Conservation (phyloP, 306 rosid genomes). For the Rosa lucieae region DNA sequence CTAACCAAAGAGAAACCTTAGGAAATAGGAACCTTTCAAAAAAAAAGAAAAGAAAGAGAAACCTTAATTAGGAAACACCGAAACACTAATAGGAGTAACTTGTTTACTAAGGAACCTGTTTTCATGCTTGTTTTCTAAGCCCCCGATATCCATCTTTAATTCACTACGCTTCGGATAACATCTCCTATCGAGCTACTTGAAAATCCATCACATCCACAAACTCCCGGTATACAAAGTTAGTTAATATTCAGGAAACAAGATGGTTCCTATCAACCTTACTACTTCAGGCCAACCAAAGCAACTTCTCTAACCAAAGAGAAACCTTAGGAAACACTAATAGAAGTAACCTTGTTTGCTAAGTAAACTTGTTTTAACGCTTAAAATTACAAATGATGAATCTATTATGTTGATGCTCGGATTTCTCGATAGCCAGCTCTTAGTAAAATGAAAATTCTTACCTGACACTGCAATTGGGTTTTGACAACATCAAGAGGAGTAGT, state of each 20-base stretch:
- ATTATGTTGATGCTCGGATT: not conserved
- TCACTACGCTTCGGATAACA: slow-evolving; percentile 35
- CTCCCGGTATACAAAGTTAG: slow-evolving; percentile 34
- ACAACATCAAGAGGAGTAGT: slow-evolving; percentile 86
- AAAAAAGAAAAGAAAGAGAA: too few relatives aligned
- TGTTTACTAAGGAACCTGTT: too few relatives aligned
- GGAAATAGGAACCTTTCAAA: too few relatives aligned
- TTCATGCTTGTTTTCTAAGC: not conserved
- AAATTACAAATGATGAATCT: too few relatives aligned
- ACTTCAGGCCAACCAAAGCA: too few relatives aligned
- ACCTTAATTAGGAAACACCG: too few relatives aligned
- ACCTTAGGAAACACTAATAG: not conserved
- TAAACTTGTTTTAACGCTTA: too few relatives aligned
- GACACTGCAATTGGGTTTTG: slow-evolving; percentile 83
- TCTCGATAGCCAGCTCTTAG: not conserved
- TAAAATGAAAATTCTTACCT: slow-evolving; percentile 38
- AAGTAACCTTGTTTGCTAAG: not conserved
- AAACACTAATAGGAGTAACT: too few relatives aligned
- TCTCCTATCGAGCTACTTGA: slow-evolving; percentile 44
- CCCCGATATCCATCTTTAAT: slow-evolving; percentile 51
- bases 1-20: not conserved
- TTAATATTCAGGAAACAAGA: slow-evolving; percentile 3
- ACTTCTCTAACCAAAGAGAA: not conserved
- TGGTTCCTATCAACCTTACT: not conserved
- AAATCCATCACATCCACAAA: slow-evolving; percentile 50